Evolutionary conservation across 257 asterid genomes (phyloP).

Genomic region (Verbascum thapsus): DNA sequence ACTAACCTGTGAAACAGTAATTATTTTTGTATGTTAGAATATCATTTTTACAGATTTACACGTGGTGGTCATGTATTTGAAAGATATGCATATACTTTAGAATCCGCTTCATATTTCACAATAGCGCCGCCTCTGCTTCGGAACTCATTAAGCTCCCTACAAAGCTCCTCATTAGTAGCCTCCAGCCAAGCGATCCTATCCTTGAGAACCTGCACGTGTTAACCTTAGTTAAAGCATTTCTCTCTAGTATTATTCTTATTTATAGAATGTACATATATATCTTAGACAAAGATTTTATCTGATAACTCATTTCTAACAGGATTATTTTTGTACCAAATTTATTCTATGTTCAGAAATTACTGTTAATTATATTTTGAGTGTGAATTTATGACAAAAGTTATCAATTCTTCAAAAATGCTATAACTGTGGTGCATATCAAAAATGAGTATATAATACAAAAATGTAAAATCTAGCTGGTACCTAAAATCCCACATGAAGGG

Average conservation of each 20-base stretch:
- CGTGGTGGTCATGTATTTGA: too few species aligned
- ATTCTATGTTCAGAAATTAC: background rate
- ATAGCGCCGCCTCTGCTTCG: constrained; percentile 55
- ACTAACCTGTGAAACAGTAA: constrained; percentile 49
- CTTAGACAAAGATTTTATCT: constrained; percentile 3
- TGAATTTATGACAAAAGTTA: background rate
- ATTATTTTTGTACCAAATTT: background rate
- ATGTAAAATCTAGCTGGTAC: background rate
- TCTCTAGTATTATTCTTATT: background rate
- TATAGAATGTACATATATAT: constrained; percentile 15
- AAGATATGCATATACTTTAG: constrained; percentile 51
- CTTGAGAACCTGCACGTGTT: constrained; percentile 69
- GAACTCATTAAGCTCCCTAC: constrained; percentile 75
- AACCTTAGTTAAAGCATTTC: constrained; percentile 25
- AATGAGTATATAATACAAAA: background rate
- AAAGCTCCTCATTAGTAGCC: constrained; percentile 83
- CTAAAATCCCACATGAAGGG: background rate
- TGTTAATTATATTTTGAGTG: constrained; percentile 3
- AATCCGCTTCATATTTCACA: constrained; percentile 58
- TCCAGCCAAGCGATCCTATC: constrained; percentile 92
- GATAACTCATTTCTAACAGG: background rate
- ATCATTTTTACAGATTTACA: too few species aligned
- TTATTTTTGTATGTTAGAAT: constrained; percentile 20
- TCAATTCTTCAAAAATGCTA: background rate
- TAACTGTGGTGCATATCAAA: background rate